Percentiles rank a stretch among this genome's conserved stretches.
phyloP scores from a whole-genome alignment of 768 basidiomycete genomes.

The Pisolithus marmoratus region DNA sequence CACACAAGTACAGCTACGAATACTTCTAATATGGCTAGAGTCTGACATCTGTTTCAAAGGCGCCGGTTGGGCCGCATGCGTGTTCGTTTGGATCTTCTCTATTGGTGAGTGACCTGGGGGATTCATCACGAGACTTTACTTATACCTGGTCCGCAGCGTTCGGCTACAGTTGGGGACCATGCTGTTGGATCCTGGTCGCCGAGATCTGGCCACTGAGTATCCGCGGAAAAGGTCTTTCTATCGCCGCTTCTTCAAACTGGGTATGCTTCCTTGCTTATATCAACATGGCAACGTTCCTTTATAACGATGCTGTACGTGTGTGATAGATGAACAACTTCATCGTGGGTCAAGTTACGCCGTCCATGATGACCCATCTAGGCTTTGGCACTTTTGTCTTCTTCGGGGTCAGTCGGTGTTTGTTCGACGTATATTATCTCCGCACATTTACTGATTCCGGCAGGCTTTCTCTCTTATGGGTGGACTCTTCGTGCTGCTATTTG shows the following conservation, averaged over 20 bases:
- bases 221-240: constrained; percentile 70
- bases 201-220: constrained; percentile 72
- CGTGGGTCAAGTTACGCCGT: constrained; percentile 50
- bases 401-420: constrained; percentile 38
- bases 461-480: constrained; percentile 64
- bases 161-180: constrained; percentile 78
- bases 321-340: constrained; percentile 74
- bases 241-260: constrained; percentile 75
- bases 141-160: constrained; percentile 35
- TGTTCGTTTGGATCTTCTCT: constrained; percentile 70
- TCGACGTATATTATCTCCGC: not conserved
- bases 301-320: not conserved
- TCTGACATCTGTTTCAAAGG: constrained; percentile 24
- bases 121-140: not conserved
- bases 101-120: constrained; percentile 37
- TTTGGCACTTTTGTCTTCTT: constrained; percentile 78
- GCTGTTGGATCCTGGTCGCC: constrained; percentile 72
- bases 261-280: constrained; percentile 26
- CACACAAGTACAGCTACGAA: not conserved
- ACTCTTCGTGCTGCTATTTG: constrained; percentile 59
- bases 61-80: constrained; percentile 71
- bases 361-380: constrained; percentile 58
- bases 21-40: not conserved
- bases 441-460: constrained; percentile 23
- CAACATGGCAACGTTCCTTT: not conserved